phyloP scores from a whole-genome alignment of 148 eudicot species.

The Rhododendron williamsianum region DNA sequence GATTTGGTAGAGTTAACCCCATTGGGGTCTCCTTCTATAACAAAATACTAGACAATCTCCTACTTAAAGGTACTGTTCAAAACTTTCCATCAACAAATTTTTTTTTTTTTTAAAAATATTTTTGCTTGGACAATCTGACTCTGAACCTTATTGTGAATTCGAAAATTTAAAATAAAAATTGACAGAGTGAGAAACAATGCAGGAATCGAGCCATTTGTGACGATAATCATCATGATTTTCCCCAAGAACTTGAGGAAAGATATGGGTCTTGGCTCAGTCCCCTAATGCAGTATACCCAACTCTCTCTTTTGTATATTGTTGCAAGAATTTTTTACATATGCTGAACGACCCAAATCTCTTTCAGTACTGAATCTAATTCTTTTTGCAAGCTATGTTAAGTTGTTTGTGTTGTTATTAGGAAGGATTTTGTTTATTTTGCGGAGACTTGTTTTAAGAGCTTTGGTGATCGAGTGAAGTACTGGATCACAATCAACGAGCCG shows the following conservation, averaged over 20 bases:
- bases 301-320: not conserved
- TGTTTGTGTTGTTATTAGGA: slow-evolving; percentile 30
- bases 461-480: slow-evolving; percentile 70
- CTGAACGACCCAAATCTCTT: not conserved
- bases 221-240: slow-evolving; percentile 55
- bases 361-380: not conserved
- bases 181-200: slow-evolving; percentile 1
- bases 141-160: not conserved
- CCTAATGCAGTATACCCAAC: slow-evolving; percentile 47
- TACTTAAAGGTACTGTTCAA: slow-evolving; percentile 46
- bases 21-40: slow-evolving; percentile 56
- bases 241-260: slow-evolving; percentile 63
- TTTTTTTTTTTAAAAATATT: no score
- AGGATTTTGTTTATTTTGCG: slow-evolving; percentile 58
- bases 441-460: slow-evolving; percentile 59
- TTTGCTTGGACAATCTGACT: not conserved
- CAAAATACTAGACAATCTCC: slow-evolving; percentile 53
- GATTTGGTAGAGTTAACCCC: slow-evolving; percentile 52
- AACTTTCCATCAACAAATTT: not conserved
- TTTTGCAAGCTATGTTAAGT: not conserved
- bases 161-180: not conserved
- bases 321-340: not conserved
- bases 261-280: slow-evolving; percentile 75
- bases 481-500: slow-evolving; percentile 86
- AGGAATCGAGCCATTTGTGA: slow-evolving; percentile 77